Base-by-base conservation (phyloP, 2,329 filamentous ascomycete genomes). In the Botrytis sinoallii region DNA sequence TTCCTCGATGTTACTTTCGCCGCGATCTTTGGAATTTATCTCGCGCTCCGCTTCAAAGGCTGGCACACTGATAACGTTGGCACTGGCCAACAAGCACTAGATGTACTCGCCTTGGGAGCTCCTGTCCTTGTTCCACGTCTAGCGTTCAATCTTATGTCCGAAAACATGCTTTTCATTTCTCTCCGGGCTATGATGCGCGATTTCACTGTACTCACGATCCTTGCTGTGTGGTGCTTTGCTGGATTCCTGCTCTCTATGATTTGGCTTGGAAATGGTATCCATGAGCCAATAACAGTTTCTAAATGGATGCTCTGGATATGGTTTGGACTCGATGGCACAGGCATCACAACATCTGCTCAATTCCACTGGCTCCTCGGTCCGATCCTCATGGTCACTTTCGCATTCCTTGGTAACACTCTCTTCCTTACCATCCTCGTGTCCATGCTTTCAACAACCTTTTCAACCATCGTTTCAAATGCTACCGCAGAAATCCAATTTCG, bases 281-380 rank as follows among this genome's bases (percentile, higher is more conserved):
- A 92, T 71, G 84, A 87, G 70, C 82, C 90, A 7, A 83, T 92
- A 82, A 93, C 91, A 1, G 94, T 96, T 75, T 90, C 90, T 63
- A 94, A 95, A 82, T 97, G 93, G 93, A 95, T 97, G 93, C 88
- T 96, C 2, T 96, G 92, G 88, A 95, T 97, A 76, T 97, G 93
- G 93, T 96, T 97, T 79, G 93, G 93, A 3, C 88, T 97, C 2
- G 93, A 96, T 78, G 93, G 77, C 7, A 80, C 75, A 83, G 57
- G 87, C 2, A 87, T 89, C 52, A 83, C 87, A 75, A 84, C 86
- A 74, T 87, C 87, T 78, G 86, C 88, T 35, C 89, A 93, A 73
- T 93, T 96, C 79, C 93, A 97, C 83, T 89, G 89, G 85, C 83
- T 94, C n/a, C 85, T 96, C 1, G 93, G 93, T 0, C 93, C 93